A percentile compares a stretch with the other conserved stretches of the same genome.
These are phyloP conservation scores for Quillaja saponaria DNA, from an alignment of 306 rosid genomes.

Conservation along the genomic window DNA sequence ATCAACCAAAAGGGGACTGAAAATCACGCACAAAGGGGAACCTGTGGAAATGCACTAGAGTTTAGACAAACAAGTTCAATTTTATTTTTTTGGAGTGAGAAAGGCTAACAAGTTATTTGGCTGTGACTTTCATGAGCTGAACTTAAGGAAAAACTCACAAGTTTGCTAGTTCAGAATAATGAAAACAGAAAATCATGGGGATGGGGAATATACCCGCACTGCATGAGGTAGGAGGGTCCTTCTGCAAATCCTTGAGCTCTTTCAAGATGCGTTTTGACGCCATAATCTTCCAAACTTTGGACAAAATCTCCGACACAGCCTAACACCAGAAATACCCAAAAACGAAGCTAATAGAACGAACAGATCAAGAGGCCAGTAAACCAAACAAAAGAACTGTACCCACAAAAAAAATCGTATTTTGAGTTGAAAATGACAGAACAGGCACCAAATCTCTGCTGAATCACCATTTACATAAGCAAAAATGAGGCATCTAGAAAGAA, in stretches of 20 bases:
- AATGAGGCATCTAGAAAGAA: background rate
- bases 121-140: background rate
- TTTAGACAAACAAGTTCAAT: too few species aligned
- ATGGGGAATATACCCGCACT: conserved; percentile 67
- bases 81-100: background rate
- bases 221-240: conserved; percentile 84
- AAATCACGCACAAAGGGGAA: background rate
- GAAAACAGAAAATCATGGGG: conserved; percentile 1
- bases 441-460: background rate
- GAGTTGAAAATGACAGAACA: background rate
- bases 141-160: background rate
- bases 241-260: conserved; percentile 94
- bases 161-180: background rate
- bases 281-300: conserved; percentile 35
- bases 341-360: conserved; percentile 8
- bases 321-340: conserved; percentile 1
- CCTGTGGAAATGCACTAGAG: background rate
- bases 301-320: conserved; percentile 4
- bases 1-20: too few species aligned
- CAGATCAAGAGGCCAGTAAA: conserved; percentile 35
- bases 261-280: conserved; percentile 84
- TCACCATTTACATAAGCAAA: background rate
- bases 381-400: background rate
- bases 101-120: background rate
- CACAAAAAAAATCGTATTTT: background rate